These are phyloP conservation scores for Cystofilobasidium macerans DNA, from an alignment of 768 basidiomycete species.

Conservation along the genomic window DNA sequence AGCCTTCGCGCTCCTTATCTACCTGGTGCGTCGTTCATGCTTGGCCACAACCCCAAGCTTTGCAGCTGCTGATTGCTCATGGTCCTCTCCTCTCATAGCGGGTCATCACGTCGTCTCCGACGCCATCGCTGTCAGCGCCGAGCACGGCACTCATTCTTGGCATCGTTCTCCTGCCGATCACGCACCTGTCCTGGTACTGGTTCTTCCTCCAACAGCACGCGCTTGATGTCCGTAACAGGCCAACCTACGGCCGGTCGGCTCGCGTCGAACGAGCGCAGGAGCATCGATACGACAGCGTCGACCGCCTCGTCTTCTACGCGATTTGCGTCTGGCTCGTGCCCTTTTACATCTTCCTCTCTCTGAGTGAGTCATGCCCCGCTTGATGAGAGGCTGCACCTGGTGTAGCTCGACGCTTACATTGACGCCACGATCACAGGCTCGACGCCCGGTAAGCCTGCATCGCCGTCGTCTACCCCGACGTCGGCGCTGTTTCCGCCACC, in stretches of 20 bases:
- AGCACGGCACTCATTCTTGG: conserved; percentile 13
- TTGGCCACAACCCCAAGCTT: not conserved
- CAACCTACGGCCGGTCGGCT: conserved; percentile 18
- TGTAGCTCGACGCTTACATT: no score
- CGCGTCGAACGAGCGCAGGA: conserved; percentile 9
- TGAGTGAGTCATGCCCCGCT: conserved; percentile 1
- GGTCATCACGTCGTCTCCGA: conserved; percentile 17
- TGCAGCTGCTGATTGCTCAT: not conserved
- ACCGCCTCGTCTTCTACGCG: conserved; percentile 18
- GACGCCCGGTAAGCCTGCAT: not conserved
- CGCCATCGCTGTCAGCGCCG: conserved; percentile 16
- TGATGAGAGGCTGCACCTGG: no score
- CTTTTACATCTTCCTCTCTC: conserved; percentile 23
- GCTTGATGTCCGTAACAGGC: conserved; percentile 3
- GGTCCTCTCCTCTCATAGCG: not conserved
- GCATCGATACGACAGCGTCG: conserved; percentile 15
- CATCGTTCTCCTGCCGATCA: conserved; percentile 20
- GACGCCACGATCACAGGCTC: conserved; percentile 1
- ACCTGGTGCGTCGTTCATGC: conserved; percentile 10
- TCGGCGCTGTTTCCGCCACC: conserved; percentile 8
- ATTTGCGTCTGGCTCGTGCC: conserved; percentile 25
- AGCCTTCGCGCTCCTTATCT: conserved; percentile 12
- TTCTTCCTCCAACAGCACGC: conserved; percentile 10
- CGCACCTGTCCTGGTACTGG: conserved; percentile 23
- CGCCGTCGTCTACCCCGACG: not conserved